Conservation (phyloP, 2,329 filamentous ascomycete genomes). For the Alternaria sp. region DNA sequence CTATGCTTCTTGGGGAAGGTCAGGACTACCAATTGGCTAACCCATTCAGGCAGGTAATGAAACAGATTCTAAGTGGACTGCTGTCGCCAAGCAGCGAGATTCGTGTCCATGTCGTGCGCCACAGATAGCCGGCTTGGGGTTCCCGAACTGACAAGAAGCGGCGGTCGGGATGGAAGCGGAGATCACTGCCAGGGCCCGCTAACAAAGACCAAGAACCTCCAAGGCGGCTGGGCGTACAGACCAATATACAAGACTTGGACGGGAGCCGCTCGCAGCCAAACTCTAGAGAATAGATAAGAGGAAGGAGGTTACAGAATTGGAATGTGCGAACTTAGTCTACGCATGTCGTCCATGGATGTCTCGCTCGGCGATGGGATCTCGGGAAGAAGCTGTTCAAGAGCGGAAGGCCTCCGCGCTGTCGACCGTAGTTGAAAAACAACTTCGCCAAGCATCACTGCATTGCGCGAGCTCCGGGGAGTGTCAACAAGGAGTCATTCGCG, state of each 20-base stretch:
- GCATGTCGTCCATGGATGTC: not conserved
- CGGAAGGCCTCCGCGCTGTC: not conserved
- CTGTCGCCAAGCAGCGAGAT: constrained; percentile 8
- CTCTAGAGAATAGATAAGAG: constrained; percentile 7
- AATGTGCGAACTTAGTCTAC: constrained; percentile 8
- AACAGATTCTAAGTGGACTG: not conserved
- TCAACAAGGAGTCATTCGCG: no score
- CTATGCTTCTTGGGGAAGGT: constrained; percentile 24
- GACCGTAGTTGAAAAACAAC: not conserved
- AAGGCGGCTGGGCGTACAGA: constrained; percentile 5
- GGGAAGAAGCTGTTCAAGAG: not conserved
- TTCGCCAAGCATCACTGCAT: not conserved
- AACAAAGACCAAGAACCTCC: constrained; percentile 3
- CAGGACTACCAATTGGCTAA: constrained; percentile 4
- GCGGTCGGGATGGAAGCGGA: not conserved
- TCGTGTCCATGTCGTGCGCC: not conserved
- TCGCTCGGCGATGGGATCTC: constrained; percentile 8
- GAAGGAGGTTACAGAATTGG: constrained; percentile 1
- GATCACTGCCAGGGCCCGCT: constrained; percentile 4
- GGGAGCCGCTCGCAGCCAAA: not conserved
- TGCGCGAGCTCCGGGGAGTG: not conserved
- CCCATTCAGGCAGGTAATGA: constrained; percentile 15
- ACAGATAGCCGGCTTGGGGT: constrained; percentile 1
- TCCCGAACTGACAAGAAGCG: not conserved
- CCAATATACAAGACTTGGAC: not conserved